phyloP scores from a whole-genome alignment of 2,329 filamentous ascomycete genomes.

The Phyllosticta citrichinensis region DNA sequence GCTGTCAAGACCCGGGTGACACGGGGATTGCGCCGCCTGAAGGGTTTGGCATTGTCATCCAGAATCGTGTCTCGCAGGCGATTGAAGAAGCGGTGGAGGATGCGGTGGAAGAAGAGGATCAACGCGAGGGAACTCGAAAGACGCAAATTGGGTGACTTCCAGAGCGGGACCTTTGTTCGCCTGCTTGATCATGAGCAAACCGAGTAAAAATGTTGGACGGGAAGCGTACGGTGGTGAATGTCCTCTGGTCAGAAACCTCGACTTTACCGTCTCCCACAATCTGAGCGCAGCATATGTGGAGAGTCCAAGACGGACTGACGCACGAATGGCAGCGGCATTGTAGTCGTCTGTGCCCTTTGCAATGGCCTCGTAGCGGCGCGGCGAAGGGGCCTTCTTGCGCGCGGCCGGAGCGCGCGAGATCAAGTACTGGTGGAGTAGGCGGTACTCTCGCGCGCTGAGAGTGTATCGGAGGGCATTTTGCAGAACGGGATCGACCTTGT shows the following conservation, averaged over 20 bases:
- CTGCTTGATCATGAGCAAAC: neutral
- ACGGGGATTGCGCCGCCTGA: conserved; percentile 72
- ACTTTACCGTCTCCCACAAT: conserved; percentile 34
- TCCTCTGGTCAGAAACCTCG: conserved; percentile 24
- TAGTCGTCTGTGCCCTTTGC: conserved; percentile 37
- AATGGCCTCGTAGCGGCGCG: conserved; percentile 42
- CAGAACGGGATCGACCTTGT: conserved; percentile 55
- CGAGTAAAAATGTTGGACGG: no score
- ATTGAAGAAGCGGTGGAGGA: conserved; percentile 82
- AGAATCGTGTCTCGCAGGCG: conserved; percentile 70
- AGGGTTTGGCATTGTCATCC: conserved; percentile 67
- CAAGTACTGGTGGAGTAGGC: conserved; percentile 71
- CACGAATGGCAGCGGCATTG: conserved; percentile 38
- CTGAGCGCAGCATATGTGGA: conserved; percentile 35
- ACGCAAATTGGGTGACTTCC: conserved; percentile 57
- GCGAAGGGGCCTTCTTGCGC: conserved; percentile 42
- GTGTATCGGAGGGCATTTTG: conserved; percentile 83
- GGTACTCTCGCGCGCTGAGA: conserved; percentile 74
- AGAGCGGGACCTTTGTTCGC: conserved; percentile 26
- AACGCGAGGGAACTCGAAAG: conserved; percentile 74
- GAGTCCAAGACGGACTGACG: conserved; percentile 35
- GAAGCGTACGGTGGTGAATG: conserved; percentile 16
- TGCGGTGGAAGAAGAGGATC: conserved; percentile 77
- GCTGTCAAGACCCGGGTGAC: conserved; percentile 69
- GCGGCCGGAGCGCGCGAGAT: conserved; percentile 59